Base-by-base conservation (phyloP, 176 grass and related monocot genomes). In the Musa itinerans region DNA sequence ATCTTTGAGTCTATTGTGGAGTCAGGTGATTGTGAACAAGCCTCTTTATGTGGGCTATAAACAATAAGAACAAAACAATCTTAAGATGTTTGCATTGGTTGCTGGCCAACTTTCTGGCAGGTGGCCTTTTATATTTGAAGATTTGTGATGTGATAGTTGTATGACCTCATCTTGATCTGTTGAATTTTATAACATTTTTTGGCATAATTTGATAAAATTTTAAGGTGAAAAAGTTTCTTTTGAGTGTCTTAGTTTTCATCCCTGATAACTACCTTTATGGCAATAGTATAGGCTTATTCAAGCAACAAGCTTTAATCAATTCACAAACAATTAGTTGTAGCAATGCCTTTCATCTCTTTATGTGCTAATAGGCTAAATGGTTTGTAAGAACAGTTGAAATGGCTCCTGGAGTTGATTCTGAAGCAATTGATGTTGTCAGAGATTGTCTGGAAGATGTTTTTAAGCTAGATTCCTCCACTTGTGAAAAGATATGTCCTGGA, bases 391-490 rank as follows among this genome's bases (percentile, higher is more conserved):
- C 89, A 92, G 89, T 92, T 27, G 83, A 92, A 69, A 43, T 92
- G 68, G 72, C 79, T 78, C 76, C 86, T 16, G 81, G 79, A 9
- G 78, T 50, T 67, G 86, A 92, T 75, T 80, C 78, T 61, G 86
- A 92, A 88, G 89, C 89, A 50, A 81, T 92, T 71, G 79, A 92
- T 69, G 89, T 92, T 73, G 81, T 81, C 1, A 88, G 52, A 74
- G 83, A 92, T 52, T 92, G 89, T 27, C 56, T 92, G n/a, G 80
- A 83, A 73, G 81, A 81, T 7, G 29, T 82, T 74, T 92, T 89
- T 82, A 25, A 53, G 54, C 50, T 86, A 52, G 81, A 86, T 63
- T 86, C 83, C 27, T 78, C 82, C 68, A 73, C 83, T 3, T 52
- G n/a, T 1, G 81, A 89, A n/a, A 73, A 34, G 25, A 59, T 86